phyloP scores from a whole-genome alignment of 768 basidiomycete species.

The Russula lepida region DNA sequence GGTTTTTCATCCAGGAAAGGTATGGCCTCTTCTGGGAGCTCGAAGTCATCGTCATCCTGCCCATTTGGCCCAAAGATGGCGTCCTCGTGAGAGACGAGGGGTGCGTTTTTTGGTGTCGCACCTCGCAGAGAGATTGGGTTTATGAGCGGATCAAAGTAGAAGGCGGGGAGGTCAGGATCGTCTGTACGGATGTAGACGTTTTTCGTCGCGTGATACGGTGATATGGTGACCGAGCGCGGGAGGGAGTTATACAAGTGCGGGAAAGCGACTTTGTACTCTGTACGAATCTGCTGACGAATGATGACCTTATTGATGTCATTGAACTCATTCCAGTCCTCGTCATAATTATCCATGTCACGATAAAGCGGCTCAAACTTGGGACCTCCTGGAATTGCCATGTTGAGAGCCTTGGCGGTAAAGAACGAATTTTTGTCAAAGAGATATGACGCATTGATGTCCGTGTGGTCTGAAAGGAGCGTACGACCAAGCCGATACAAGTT shows the following conservation, averaged over 20 bases:
- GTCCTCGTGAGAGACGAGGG: slow-evolving; percentile 84
- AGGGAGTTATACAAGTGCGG: slow-evolving; percentile 98
- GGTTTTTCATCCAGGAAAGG: slow-evolving; percentile 78
- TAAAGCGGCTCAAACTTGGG: slow-evolving; percentile 98
- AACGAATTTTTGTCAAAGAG: slow-evolving; percentile 97
- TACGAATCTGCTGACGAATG: slow-evolving; percentile 96
- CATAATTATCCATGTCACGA: slow-evolving; percentile 93
- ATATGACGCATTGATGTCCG: slow-evolving; percentile 85
- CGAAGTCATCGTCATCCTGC: slow-evolving; percentile 80
- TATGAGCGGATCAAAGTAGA: slow-evolving; percentile 98
- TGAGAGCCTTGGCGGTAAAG: slow-evolving; percentile 96
- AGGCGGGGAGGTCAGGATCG: slow-evolving; percentile 97
- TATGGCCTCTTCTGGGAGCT: slow-evolving; percentile 64
- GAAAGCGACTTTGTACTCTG: slow-evolving; percentile 99
- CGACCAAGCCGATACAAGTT: slow-evolving; percentile 94
- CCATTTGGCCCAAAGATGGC: slow-evolving; percentile 84
- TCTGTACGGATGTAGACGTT: slow-evolving; percentile 99
- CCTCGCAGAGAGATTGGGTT: slow-evolving; percentile 94
- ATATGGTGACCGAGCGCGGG: slow-evolving; percentile 88
- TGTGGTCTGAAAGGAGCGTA: slow-evolving; percentile 86
- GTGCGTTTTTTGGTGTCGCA: slow-evolving; percentile 71
- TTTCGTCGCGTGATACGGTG: slow-evolving; percentile 88
- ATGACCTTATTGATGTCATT: slow-evolving; percentile 99
- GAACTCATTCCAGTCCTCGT: slow-evolving; percentile 99
- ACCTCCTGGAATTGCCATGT: slow-evolving; percentile 95